Base-by-base conservation (phyloP, 805 yeast species). In the Starmerella sirachaensis region DNA sequence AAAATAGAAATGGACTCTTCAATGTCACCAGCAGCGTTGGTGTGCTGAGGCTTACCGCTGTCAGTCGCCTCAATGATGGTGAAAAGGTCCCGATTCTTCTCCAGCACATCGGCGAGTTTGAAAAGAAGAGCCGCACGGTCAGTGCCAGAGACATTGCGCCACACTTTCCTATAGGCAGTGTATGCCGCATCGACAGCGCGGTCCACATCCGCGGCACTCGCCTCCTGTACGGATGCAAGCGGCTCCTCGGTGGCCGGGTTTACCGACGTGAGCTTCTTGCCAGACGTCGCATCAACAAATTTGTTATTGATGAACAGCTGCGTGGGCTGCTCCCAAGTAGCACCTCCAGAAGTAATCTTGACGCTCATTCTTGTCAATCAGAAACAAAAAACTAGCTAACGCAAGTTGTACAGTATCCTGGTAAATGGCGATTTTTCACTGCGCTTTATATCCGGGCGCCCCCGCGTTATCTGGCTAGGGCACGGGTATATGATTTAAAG, bases 51-150 rank as follows among this genome's bases (percentile, higher is more conserved):
- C 65, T 85, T 86, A 61, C 96, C 96, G 56, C 84, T 82, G 60
- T 86, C 94, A 55, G 78, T 64, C 17, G 94, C 68, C 63, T 86
- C 96, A 53, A 86, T 78, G 30, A 73, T 64, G 20, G 94, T 85
- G 41, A 86, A 62, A 24, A 72, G 62, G 41, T 81, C 91, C 31
- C 73, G 66, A 55, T 85, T 65, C 49, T 70, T 64, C 54, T 84
- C 94, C 42, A 85, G 60, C 52, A 78, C 64, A 44, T 79, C 84
- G 22, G 94, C 93, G 40, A 86, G 70, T 61, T 74, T 79, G 63
- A 62, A 57, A 47, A 86, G 64, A 29, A 71, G 71, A 40, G 57
- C 63, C 34, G 77, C 77, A 55, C 94, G 74, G 39, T 64, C 70
- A n/a, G 93, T 91, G 45, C 80, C 78, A 26, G 65, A 64, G 31